These are phyloP conservation scores for Lenwebbia sp. DNA, from an alignment of 345 rosid species.

Conservation along the genomic window DNA sequence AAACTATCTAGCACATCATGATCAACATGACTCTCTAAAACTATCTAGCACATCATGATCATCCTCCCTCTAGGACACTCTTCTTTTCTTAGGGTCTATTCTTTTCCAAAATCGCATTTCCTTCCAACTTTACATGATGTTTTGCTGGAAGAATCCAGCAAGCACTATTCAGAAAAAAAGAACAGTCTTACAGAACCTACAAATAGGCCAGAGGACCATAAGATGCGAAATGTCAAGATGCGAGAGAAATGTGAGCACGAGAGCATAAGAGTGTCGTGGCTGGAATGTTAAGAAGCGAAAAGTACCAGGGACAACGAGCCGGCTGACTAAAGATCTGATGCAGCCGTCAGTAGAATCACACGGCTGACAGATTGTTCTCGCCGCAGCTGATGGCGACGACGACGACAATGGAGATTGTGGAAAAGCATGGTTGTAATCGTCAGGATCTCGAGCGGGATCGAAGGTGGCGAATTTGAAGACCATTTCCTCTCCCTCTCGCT, in stretches of 20 bases:
- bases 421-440: neutral
- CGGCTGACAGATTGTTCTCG: neutral
- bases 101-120: neutral
- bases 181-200: neutral
- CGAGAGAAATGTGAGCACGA: neutral
- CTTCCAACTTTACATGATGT: neutral
- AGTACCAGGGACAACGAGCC: neutral
- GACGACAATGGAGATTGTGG: neutral
- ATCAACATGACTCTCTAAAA: neutral
- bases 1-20: no score
- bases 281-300: neutral
- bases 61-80: neutral
- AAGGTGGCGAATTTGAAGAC: slow-evolving; percentile 3
- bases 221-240: no score
- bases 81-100: neutral
- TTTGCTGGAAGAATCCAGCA: neutral
- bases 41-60: neutral
- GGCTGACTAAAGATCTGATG: neutral
- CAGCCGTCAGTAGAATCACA: neutral
- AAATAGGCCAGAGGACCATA: neutral
- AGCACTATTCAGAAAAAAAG: neutral
- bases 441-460: neutral
- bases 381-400: neutral
- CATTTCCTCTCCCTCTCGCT: neutral
- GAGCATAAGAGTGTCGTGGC: neutral